Evolutionary conservation across 2,329 filamentous ascomycete species (phyloP).

Genomic region (Beauveria varroae): DNA sequence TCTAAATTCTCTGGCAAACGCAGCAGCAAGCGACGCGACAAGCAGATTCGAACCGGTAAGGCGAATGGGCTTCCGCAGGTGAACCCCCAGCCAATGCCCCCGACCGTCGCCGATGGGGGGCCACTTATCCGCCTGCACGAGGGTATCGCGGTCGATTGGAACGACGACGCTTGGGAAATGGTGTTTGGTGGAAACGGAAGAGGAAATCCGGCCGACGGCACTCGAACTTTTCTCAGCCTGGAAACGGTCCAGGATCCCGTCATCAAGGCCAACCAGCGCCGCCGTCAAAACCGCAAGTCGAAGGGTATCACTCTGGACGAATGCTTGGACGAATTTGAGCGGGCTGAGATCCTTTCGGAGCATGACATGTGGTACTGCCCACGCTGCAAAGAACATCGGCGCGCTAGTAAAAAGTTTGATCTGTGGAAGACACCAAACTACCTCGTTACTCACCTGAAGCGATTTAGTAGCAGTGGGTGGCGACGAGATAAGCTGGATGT

Average conservation of each 20-base stretch:
- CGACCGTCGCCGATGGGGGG: slow-evolving; percentile 39
- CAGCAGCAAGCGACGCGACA: slow-evolving; percentile 39
- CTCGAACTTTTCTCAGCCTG: slow-evolving; percentile 47
- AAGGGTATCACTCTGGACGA: slow-evolving; percentile 78
- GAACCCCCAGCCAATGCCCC: slow-evolving; percentile 29
- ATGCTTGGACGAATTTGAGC: slow-evolving; percentile 90
- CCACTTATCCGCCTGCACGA: slow-evolving; percentile 75
- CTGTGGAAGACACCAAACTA: slow-evolving; percentile 97
- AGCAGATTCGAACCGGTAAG: slow-evolving; percentile 31
- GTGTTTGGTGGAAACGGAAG: slow-evolving; percentile 52
- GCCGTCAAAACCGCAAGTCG: slow-evolving; percentile 46
- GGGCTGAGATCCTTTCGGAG: slow-evolving; percentile 86
- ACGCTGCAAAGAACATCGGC: slow-evolving; percentile 85
- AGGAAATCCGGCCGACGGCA: slow-evolving; percentile 43
- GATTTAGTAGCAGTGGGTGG: slow-evolving; percentile 78
- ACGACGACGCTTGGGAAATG: slow-evolving; percentile 56
- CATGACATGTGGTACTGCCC: slow-evolving; percentile 98
- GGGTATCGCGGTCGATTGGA: slow-evolving; percentile 83
- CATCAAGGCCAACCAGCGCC: slow-evolving; percentile 55
- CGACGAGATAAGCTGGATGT: slow-evolving; percentile 89
- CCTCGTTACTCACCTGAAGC: slow-evolving; percentile 88
- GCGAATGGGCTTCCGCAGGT: slow-evolving; percentile 24
- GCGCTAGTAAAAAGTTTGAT: slow-evolving; percentile 93
- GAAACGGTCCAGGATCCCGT: slow-evolving; percentile 54
- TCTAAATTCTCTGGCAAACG: slow-evolving; percentile 42